These are phyloP conservation scores for Protomyces inundatus DNA, from an alignment of 1,139 yeast genomes.

Conservation along the genomic window DNA sequence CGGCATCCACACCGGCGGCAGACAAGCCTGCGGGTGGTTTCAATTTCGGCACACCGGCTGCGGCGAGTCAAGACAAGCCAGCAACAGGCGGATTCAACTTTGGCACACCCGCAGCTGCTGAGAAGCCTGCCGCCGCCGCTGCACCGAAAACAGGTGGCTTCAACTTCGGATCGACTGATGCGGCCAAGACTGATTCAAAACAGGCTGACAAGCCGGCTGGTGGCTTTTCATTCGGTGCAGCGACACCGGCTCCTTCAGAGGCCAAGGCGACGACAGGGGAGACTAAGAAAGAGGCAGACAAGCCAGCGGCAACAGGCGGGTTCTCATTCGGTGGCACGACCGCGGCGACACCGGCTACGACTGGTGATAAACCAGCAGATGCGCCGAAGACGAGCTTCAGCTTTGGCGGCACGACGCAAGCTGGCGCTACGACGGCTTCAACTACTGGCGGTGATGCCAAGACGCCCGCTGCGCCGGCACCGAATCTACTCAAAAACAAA, in stretches of 20 bases:
- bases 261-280: slow-evolving; percentile 11
- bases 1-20: slow-evolving; percentile 5
- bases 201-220: slow-evolving; percentile 31
- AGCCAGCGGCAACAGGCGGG: slow-evolving; percentile 5
- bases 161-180: slow-evolving; percentile 5
- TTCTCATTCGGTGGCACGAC: slow-evolving; percentile 12
- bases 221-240: slow-evolving; percentile 30
- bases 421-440: background rate
- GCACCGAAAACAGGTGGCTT: slow-evolving; percentile 22
- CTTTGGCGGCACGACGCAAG: slow-evolving; percentile 17
- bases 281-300: background rate
- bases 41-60: slow-evolving; percentile 22
- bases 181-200: background rate
- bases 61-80: background rate
- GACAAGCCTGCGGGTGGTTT: slow-evolving; percentile 22
- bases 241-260: slow-evolving; percentile 28
- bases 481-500: slow-evolving; percentile 78
- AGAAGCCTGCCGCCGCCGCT: slow-evolving; percentile 1
- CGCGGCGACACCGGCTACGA: background rate
- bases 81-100: background rate
- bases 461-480: slow-evolving; percentile 41
- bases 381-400: slow-evolving; percentile 15
- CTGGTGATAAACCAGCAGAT: slow-evolving; percentile 3
- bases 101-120: background rate
- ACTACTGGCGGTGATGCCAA: slow-evolving; percentile 1